These are phyloP conservation scores for Amanita fuliginea DNA, from an alignment of 768 basidiomycete species.

Conservation along the genomic window DNA sequence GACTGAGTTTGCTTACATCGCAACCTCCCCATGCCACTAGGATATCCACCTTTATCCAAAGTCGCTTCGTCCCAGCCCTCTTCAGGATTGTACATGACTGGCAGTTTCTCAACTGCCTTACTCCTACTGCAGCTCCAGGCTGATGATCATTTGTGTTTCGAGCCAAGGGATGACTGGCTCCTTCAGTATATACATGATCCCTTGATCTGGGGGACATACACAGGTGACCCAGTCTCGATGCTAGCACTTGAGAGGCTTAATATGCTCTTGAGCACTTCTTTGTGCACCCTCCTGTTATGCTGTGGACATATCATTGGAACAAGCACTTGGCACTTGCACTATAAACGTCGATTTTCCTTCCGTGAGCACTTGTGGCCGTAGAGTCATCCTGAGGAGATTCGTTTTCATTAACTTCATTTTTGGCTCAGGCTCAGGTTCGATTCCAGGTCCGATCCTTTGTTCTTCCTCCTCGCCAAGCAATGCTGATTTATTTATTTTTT, in stretches of 20 bases:
- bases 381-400: slow-evolving; percentile 16
- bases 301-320: slow-evolving; percentile 7
- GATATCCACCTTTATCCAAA: slow-evolving; percentile 45
- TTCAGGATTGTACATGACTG: slow-evolving; percentile 34
- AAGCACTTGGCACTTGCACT: too few relatives aligned
- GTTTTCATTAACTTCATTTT: slow-evolving; percentile 20
- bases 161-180: slow-evolving; percentile 20
- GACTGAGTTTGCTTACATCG: slow-evolving; percentile 13
- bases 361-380: too few relatives aligned
- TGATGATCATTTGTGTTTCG: slow-evolving; percentile 21
- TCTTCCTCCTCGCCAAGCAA: too few relatives aligned
- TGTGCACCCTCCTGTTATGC: too few relatives aligned
- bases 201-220: too few relatives aligned
- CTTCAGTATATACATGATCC: slow-evolving; percentile 45
- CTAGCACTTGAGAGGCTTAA: slow-evolving; percentile 82
- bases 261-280: slow-evolving; percentile 57
- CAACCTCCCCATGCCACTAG: slow-evolving; percentile 45
- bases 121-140: slow-evolving; percentile 44
- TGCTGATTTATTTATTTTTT: too few relatives aligned
- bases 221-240: slow-evolving; percentile 40
- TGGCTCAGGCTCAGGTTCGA: slow-evolving; percentile 17
- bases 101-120: slow-evolving; percentile 32
- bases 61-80: slow-evolving; percentile 87
- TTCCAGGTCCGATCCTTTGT: too few relatives aligned
- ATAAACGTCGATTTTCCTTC: slow-evolving; percentile 17